Evolutionary conservation across 306 rosid species (phyloP).

Genomic region (Ceratonia siliqua): DNA sequence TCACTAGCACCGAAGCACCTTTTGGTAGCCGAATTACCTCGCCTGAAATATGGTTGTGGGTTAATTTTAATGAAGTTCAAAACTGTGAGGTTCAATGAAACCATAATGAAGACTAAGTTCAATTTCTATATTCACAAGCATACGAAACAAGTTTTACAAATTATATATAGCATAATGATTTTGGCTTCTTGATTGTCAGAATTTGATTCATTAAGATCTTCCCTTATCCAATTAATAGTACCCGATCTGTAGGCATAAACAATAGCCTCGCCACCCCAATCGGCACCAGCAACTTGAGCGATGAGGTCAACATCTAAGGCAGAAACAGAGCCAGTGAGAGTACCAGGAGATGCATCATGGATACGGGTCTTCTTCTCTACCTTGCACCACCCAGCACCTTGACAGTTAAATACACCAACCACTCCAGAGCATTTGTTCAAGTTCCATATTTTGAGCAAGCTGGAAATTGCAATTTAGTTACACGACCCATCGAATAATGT

Average conservation of each 20-base stretch:
- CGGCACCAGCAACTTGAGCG: conserved; percentile 63
- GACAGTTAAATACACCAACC: conserved; percentile 93
- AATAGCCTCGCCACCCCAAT: conserved; percentile 74
- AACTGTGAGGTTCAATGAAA: too few relatives aligned
- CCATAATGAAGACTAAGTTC: too few relatives aligned
- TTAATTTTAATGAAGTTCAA: not conserved
- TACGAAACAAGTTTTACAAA: too few relatives aligned
- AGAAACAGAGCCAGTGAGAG: conserved; percentile 65
- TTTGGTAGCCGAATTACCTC: conserved; percentile 73
- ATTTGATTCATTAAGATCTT: not conserved
- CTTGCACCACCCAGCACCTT: conserved; percentile 99
- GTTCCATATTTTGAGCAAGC: conserved; percentile 98
- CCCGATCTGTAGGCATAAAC: conserved; percentile 75
- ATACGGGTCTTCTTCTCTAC: conserved; percentile 72
- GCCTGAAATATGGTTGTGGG: conserved; percentile 46
- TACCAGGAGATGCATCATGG: conserved; percentile 73
- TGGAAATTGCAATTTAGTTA: conserved; percentile 38
- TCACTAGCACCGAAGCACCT: conserved; percentile 80
- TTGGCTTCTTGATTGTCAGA: not conserved
- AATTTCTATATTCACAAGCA: too few relatives aligned
- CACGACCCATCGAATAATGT: conserved; percentile 8
- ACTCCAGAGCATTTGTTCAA: conserved; percentile 88
- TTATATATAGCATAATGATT: too few relatives aligned
- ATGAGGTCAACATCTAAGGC: conserved; percentile 72
- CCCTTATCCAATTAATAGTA: conserved; percentile 14